Conservation (phyloP, 2,329 filamentous ascomycete species). For the Cordyceps cateniannulata region DNA sequence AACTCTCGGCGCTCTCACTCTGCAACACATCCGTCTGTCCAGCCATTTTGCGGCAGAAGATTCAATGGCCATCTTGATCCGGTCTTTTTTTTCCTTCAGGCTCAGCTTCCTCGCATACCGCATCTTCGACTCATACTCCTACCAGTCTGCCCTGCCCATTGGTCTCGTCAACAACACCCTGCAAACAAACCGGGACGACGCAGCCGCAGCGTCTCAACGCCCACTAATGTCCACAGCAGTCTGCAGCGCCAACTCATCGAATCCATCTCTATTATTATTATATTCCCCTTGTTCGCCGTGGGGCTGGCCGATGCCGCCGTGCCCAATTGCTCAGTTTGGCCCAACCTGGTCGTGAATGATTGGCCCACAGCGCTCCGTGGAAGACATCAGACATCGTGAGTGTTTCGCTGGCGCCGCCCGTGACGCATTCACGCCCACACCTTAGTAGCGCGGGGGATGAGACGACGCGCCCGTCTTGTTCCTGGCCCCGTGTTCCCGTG, state of each 20-base stretch:
- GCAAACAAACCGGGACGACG: neutral
- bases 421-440: neutral
- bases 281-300: neutral
- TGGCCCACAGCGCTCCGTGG: conserved; percentile 13
- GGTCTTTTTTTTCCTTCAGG: neutral
- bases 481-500: neutral
- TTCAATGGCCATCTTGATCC: neutral
- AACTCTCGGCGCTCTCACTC: neutral
- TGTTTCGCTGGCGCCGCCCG: neutral
- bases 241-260: conserved; percentile 3
- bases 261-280: neutral
- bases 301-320: neutral
- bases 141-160: neutral
- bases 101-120: neutral
- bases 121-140: neutral
- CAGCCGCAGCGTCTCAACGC: neutral
- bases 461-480: conserved; percentile 1
- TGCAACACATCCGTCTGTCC: neutral
- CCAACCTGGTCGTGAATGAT: conserved; percentile 9
- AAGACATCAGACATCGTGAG: conserved; percentile 1
- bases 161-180: neutral
- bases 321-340: conserved; percentile 4
- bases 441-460: neutral
- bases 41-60: neutral
- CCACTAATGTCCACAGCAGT: neutral